A percentile compares a stretch with the other conserved stretches of the same genome.
Conservation (phyloP, 805 yeast genomes). For the Schwanniomyces vanrijiae region DNA sequence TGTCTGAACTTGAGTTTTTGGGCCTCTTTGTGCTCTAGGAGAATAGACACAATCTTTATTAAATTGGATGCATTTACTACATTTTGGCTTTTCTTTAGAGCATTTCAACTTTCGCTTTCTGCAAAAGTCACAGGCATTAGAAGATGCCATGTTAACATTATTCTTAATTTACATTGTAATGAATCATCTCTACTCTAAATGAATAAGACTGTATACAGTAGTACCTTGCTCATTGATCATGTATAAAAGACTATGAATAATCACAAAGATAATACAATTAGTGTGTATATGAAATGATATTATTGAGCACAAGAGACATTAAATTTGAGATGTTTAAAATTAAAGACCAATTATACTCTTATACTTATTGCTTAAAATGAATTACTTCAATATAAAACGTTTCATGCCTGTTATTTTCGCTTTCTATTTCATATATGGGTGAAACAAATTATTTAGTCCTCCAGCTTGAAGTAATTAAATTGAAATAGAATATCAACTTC, state of each 20-base stretch:
- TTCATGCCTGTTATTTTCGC: neutral
- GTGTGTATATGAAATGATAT: no score
- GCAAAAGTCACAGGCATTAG: conserved; percentile 13
- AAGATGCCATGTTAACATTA: neutral
- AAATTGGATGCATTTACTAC: conserved; percentile 7
- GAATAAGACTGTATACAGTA: no score
- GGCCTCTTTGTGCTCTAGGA: conserved; percentile 5
- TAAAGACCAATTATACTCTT: no score
- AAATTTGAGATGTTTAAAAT: no score
- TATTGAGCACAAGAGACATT: no score
- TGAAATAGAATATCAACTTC: conserved; percentile 51
- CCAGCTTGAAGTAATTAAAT: conserved; percentile 44
- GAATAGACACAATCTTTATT: conserved; percentile 11
- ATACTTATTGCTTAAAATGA: neutral
- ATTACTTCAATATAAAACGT: neutral
- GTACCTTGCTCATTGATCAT: no score
- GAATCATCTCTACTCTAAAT: no score
- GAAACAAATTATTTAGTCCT: conserved; percentile 14
- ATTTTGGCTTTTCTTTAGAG: conserved; percentile 6
- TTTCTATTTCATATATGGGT: neutral
- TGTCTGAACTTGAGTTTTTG: conserved; percentile 5
- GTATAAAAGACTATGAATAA: no score
- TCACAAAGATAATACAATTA: no score
- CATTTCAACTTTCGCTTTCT: conserved; percentile 13
- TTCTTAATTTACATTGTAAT: no score